Base-by-base conservation (phyloP, 2,329 filamentous ascomycete species). In the Waltergamsia citrina region DNA sequence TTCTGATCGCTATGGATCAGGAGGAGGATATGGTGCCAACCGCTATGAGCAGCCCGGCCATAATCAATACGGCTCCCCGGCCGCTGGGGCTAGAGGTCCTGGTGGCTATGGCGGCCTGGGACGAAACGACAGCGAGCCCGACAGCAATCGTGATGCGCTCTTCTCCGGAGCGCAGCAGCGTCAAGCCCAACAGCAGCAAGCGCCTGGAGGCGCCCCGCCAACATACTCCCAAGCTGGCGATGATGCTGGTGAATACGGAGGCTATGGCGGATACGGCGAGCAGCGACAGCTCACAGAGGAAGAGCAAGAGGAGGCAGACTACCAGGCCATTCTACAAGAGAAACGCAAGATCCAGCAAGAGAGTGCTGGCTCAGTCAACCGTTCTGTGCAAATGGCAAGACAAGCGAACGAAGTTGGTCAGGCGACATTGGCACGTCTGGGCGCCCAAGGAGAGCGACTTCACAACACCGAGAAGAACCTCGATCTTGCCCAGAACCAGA, bases 391-490 rank as follows among this genome's bases (percentile, higher is more conserved):
- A 39, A 59, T 60, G 56, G 58, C 58, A 11, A 44, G 56, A 17
- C 57, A 60, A 74, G 56, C 55, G 28, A 60, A 60, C 24, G 58
- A 62, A 36, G 54, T 88, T 21, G 84, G 82, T 29, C 71, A 78
- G 17, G 72, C 75, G 33, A 88, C 83, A 1, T 67, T 90, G 24
- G 79, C 76, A 25, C 71, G 81, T 37, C 72, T 94, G 10, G 83
- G 80, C 34, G 75, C 71, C 11, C 87, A 94, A 55, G 82, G 81
- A 38, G 85, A 94, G 52, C 72, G 81, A 12, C 71, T 94, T 36
- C 76, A 88, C 52, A 85, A 88, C 50, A 85, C 82, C 1, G 85
- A 94, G 56, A 76, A 75, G 56, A 86, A 90, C 48, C 69, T 95
- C 37, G 85, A 94, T 47, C 67, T 85, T 43, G 82, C 86, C 4